A percentile compares a stretch with the other conserved stretches of the same genome.
Evolutionary conservation across 192 early-diverging fungal genomes (phyloP).

Genomic region (Mortierella claussenii): DNA sequence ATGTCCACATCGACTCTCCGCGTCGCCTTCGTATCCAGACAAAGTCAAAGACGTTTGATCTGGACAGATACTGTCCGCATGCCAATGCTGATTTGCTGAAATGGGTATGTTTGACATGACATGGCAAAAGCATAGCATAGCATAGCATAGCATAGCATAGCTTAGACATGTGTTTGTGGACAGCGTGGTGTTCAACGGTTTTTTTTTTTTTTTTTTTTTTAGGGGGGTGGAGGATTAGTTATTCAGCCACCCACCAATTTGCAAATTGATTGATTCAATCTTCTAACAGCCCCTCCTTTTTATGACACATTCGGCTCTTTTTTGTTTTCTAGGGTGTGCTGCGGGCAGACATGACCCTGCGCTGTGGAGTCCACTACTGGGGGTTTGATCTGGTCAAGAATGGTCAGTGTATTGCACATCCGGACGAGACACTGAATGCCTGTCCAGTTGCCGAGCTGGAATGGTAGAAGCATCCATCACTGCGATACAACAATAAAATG

Average conservation of each 20-base stretch:
- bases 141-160: too few relatives aligned
- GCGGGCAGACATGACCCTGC: conserved; percentile 29
- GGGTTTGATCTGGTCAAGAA: conserved; percentile 47
- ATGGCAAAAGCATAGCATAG: too few relatives aligned
- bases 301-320: too few relatives aligned
- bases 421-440: conserved; percentile 48
- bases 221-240: too few relatives aligned
- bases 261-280: too few relatives aligned
- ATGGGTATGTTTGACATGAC: conserved; percentile 47
- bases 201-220: conserved; percentile 1
- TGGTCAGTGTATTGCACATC: conserved; percentile 49
- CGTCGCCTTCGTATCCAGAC: conserved; percentile 40
- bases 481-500: not conserved
- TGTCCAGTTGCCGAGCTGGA: conserved; percentile 40
- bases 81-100: conserved; percentile 47
- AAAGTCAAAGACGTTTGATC: conserved; percentile 37
- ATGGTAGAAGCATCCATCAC: conserved; percentile 16
- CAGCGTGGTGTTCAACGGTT: too few relatives aligned
- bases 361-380: conserved; percentile 52
- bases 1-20: conserved; percentile 27
- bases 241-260: too few relatives aligned
- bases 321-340: conserved; percentile 26
- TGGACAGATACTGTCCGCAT: conserved; percentile 45
- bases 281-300: too few relatives aligned
- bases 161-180: too few relatives aligned